Evolutionary conservation across 176 grass and related monocot genomes (phyloP).

Genomic region (Hordeum marinum): DNA sequence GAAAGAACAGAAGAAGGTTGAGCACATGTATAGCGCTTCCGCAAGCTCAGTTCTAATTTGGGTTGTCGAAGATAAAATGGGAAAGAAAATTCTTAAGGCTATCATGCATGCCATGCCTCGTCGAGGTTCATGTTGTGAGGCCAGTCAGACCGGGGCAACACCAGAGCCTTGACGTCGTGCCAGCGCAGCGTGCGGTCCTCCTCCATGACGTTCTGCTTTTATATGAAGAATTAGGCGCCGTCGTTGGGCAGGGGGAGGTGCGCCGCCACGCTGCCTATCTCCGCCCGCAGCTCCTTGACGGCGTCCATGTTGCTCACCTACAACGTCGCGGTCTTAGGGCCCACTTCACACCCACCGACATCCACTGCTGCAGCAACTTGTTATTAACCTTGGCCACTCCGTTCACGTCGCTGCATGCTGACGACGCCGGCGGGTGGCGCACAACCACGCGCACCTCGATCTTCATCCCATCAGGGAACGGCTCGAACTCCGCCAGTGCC

Average conservation of each 20-base stretch:
- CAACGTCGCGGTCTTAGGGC: conserved; percentile 9
- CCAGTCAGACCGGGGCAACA: no score
- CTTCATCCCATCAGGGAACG: not conserved
- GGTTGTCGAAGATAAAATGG: no score
- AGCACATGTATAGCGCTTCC: no score
- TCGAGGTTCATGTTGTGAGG: no score
- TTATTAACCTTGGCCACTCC: not conserved
- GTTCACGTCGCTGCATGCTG: not conserved
- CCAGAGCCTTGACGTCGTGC: conserved; percentile 36
- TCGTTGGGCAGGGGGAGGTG: not conserved
- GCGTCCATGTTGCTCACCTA: conserved; percentile 37
- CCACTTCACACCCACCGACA: conserved; percentile 36
- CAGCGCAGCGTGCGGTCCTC: conserved; percentile 54
- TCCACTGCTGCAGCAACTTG: not conserved
- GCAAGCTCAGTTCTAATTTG: no score
- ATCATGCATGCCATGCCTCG: no score
- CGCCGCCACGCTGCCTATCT: not conserved
- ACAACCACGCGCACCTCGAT: conserved; percentile 27
- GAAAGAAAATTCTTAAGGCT: no score
- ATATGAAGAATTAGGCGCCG: conserved; percentile 47
- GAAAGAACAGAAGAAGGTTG: no score
- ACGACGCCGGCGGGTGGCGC: not conserved
- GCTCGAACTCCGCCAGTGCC: conserved; percentile 22
- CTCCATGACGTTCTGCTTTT: conserved; percentile 59
- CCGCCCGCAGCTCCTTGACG: conserved; percentile 6